Conservation (phyloP, 768 basidiomycete species). For the Auriscalpium microsporum region DNA sequence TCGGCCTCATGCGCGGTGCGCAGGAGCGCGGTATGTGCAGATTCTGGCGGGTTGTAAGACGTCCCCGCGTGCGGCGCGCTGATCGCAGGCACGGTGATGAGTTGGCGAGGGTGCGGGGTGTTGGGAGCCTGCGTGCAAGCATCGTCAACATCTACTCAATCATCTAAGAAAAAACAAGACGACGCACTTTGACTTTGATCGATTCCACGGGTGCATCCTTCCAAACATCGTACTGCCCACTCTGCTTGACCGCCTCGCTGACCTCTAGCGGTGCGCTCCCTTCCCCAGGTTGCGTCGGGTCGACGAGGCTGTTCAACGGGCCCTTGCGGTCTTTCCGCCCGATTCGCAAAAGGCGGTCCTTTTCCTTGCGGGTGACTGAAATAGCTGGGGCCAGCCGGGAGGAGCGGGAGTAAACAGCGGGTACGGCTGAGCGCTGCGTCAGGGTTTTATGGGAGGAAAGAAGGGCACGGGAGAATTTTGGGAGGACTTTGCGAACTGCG, state of each 20-base stretch:
- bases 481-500: slow-evolving; percentile 51
- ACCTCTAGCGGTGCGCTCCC: slow-evolving; percentile 60
- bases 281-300: slow-evolving; percentile 56
- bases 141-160: neutral
- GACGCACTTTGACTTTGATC: slow-evolving; percentile 44
- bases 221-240: slow-evolving; percentile 65
- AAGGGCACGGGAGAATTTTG: slow-evolving; percentile 43
- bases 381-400: slow-evolving; percentile 27
- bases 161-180: neutral
- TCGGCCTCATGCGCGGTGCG: slow-evolving; percentile 60
- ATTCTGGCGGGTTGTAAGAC: slow-evolving; percentile 81
- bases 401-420: slow-evolving; percentile 66
- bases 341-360: slow-evolving; percentile 67
- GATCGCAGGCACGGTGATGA: slow-evolving; percentile 60
- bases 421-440: slow-evolving; percentile 78
- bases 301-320: slow-evolving; percentile 62
- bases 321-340: slow-evolving; percentile 64
- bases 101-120: slow-evolving; percentile 35
- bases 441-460: slow-evolving; percentile 75
- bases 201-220: slow-evolving; percentile 29
- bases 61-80: slow-evolving; percentile 69
- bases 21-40: slow-evolving; percentile 66
- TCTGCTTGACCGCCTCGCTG: slow-evolving; percentile 60
- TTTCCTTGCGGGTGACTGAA: slow-evolving; percentile 54
- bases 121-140: slow-evolving; percentile 37